A percentile compares a stretch with the other conserved stretches of the same genome.
phyloP scores from a whole-genome alignment of 805 yeast species.

The Lachancea waltii region DNA sequence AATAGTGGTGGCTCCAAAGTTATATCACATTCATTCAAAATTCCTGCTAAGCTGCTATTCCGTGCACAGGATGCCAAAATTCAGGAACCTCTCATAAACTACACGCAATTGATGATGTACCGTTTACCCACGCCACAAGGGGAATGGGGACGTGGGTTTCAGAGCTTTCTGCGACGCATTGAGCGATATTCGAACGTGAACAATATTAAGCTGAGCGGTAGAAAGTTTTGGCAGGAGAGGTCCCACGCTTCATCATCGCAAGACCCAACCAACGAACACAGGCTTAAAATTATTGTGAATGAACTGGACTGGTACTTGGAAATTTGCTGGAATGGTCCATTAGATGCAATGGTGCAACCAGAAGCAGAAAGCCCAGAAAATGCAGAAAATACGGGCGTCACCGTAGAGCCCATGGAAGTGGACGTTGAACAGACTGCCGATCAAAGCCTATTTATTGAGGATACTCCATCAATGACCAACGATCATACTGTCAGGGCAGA shows the following conservation, averaged over 20 bases:
- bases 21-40: conserved; percentile 57
- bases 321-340: conserved; percentile 32
- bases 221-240: conserved; percentile 7
- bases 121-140: conserved; percentile 31
- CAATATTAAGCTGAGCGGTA: conserved; percentile 43
- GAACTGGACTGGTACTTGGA: conserved; percentile 31
- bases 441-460: conserved; percentile 3
- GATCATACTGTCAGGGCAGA: conserved; percentile 6
- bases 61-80: conserved; percentile 46
- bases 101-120: conserved; percentile 51
- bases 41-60: conserved; percentile 63
- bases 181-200: conserved; percentile 59
- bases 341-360: conserved; percentile 18
- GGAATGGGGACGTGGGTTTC: conserved; percentile 38
- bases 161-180: conserved; percentile 49
- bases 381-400: background rate
- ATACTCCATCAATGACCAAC: conserved; percentile 13
- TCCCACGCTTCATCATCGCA: background rate
- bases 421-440: conserved; percentile 1
- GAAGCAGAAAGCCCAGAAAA: conserved; percentile 6
- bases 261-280: conserved; percentile 10
- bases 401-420: background rate
- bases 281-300: conserved; percentile 23
- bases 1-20: conserved; percentile 23
- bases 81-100: conserved; percentile 56